Base-by-base conservation (phyloP, 441 rosid species). In the Populus hybrid region DNA sequence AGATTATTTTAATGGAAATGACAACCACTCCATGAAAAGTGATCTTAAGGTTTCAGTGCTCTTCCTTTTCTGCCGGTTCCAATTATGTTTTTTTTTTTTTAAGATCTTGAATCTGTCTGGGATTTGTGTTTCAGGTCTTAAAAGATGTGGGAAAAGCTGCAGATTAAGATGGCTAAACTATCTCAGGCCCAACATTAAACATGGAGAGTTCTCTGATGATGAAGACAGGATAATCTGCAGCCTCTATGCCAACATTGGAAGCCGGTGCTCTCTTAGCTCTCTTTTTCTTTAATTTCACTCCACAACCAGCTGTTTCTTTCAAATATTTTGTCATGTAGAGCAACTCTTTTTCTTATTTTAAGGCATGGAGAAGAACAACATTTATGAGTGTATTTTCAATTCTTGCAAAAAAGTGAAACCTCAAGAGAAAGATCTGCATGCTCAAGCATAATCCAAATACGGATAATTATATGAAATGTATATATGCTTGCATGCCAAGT, bases 151-250 rank as follows among this genome's bases (percentile, higher is more conserved):
- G 73, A 94, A 94, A 86, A 93, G 97, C 81, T 94, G 98, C 82
- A 88, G 98, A 82, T 82, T 94, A 82, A 90, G 99, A 83, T 94
- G 99, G 99, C 85, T 94, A n/a, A 94, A 94, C 87, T 94, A 94
- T 82, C 88, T 94, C 50, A 89, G 99, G 79, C 99, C 99, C 53
- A 91, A 94, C 83, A 89, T 94, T 75, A 93, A 88, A 77, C 99
- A 94, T 84, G 99, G 99, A 79, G 92, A 93, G 66, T 94, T 94
- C 85, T 78, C 99, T 75, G 95, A 89, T 74, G 87, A 88, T 68
- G 99, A 94, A 87, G 99, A 93, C 75, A 87, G 86, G 21, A 83
- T 93, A 14, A 94, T 94, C 66, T 93, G 86, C 83, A 88, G 76
- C 74, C 94, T 94, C 67, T 93, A 81, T 82, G 84, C 92, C 70